These are phyloP conservation scores for Auriscalpium microsporum DNA, from an alignment of 768 basidiomycete genomes.

Conservation along the genomic window DNA sequence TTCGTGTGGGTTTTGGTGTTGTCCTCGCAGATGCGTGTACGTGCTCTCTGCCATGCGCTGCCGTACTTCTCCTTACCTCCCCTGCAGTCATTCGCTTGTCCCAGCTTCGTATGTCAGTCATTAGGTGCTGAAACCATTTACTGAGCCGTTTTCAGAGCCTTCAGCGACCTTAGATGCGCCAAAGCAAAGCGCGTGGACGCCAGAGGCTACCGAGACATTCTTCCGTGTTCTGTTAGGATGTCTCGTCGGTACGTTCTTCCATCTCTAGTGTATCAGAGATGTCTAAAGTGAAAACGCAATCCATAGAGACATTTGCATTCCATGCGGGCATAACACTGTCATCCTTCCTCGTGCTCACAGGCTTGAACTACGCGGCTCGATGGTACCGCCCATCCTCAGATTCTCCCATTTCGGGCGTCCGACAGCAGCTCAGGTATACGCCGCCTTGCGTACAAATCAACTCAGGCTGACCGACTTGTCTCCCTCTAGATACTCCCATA, in stretches of 20 bases:
- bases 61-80: neutral
- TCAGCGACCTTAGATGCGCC: neutral
- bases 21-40: constrained; percentile 66
- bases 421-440: constrained; percentile 11
- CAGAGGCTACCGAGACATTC: constrained; percentile 41
- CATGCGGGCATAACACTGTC: constrained; percentile 57
- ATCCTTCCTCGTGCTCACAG: constrained; percentile 42
- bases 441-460: neutral
- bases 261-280: neutral
- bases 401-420: neutral
- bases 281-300: neutral
- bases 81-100: constrained; percentile 69
- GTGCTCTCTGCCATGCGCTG: constrained; percentile 21
- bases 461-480: neutral
- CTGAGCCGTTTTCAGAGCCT: constrained; percentile 1
- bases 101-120: constrained; percentile 42
- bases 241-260: constrained; percentile 39
- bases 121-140: neutral
- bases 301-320: constrained; percentile 67
- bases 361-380: constrained; percentile 29
- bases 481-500: constrained; percentile 51
- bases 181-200: constrained; percentile 36
- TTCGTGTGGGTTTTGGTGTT: constrained; percentile 49
- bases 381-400: constrained; percentile 5
- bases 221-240: constrained; percentile 58